A percentile compares a stretch with the other conserved stretches of the same genome.
Conservation (phyloP, 139 green algal species). For the Pleodorina starrii region DNA sequence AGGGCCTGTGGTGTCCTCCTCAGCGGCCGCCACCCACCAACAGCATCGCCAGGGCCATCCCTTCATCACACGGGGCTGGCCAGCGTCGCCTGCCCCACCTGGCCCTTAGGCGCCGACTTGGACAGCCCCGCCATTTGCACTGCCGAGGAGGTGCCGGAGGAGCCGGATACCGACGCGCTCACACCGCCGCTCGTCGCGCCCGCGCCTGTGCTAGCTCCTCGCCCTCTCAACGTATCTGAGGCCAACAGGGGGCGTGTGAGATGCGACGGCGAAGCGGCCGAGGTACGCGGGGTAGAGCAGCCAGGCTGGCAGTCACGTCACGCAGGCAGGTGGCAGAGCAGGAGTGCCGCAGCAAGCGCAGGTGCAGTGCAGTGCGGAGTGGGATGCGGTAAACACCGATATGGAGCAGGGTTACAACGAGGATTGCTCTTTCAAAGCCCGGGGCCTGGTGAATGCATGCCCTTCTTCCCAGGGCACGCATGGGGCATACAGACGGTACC, state of each 20-base stretch:
- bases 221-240: constrained; percentile 54
- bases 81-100: background rate
- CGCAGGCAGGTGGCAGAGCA: background rate
- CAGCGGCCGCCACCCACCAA: no score
- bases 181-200: background rate
- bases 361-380: no score
- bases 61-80: background rate
- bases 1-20: no score
- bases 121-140: constrained; percentile 10
- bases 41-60: no score
- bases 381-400: no score
- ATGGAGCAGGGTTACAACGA: no score
- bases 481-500: no score
- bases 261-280: background rate
- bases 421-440: no score
- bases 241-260: background rate
- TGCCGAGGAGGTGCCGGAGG: background rate
- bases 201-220: constrained; percentile 28
- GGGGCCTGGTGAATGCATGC: no score
- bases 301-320: no score
- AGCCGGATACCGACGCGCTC: background rate
- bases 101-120: background rate
- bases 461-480: no score
- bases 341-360: no score
- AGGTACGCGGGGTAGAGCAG: background rate